Base-by-base conservation (phyloP, 345 rosid species). In the Turnera subulata region DNA sequence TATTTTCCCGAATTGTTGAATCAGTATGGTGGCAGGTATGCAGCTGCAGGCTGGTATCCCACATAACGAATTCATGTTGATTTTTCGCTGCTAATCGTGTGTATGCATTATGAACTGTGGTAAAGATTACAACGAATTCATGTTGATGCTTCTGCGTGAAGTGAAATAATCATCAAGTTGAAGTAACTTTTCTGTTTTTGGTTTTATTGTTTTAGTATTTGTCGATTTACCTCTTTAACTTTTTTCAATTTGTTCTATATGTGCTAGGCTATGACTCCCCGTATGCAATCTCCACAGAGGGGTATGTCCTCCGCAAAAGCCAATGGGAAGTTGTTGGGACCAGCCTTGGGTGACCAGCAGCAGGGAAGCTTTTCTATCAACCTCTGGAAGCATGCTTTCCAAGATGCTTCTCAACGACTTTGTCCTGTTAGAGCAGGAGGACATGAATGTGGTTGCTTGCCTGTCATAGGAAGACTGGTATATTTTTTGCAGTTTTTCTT, bases 1-100 rank as follows among this genome's bases (percentile, higher is more conserved):
- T 87, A 48, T 90, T 93, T 74, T 87, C 90, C 47, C 86, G 99
- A 67, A 78, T 84, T 40, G 92, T 90, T 0, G 95, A 89, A 80
- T 90, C 99, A 9, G 80, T 90, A 33, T 90, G 97, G 99, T 90
- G 99, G 97, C 97, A 93, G 99, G 99, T 89, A 81, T 60, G 60
- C 46, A 14, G 48, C 47, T 17, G 39, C 7, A 56, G 22, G 35
- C 35, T 29, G 35, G 5, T 8, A 29, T 29, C 8, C 4, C 5
- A 29, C 35, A 29, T 29, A 3, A 29, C 35, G n/a, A n/a, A 29
- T 4, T 29, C 35, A 8, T 29, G 8, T 29, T 29, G n/a, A n/a
- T n/a, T n/a, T n/a, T n/a, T n/a, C n/a, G n/a, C n/a, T n/a, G n/a
- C n/a, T n/a, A n/a, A n/a, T n/a, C n/a, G n/a, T n/a, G n/a, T n/a